Conservation (phyloP, 1,139 yeast genomes). For the Saccharomyces hybrid region DNA sequence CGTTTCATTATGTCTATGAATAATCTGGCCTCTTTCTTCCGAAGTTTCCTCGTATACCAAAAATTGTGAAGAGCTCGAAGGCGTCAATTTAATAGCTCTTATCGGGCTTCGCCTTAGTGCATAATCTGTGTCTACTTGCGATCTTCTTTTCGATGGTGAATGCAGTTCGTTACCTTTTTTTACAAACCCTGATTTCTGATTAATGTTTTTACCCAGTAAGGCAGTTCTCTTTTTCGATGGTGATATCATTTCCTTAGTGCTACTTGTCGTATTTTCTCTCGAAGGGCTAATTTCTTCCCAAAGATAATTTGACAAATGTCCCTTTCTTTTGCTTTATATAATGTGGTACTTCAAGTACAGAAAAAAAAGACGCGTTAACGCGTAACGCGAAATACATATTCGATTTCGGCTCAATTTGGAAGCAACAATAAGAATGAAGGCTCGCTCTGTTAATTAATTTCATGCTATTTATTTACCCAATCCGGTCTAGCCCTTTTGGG, state of each 20-base stretch:
- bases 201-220: not conserved
- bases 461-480: not conserved
- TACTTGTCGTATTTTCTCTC: not conserved
- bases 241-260: not conserved
- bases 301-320: not conserved
- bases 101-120: slow-evolving; percentile 16
- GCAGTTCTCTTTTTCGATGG: not conserved
- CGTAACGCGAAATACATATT: not conserved
- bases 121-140: slow-evolving; percentile 10
- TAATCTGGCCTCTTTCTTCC: slow-evolving; percentile 14
- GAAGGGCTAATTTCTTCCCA: not conserved
- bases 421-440: too few species aligned
- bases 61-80: slow-evolving; percentile 8
- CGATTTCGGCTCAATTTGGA: not conserved
- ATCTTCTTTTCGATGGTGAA: slow-evolving; percentile 12
- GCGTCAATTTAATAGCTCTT: slow-evolving; percentile 7
- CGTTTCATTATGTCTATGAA: slow-evolving; percentile 13
- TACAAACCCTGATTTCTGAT: not conserved
- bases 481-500: not conserved
- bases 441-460: too few species aligned
- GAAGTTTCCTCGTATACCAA: slow-evolving; percentile 18
- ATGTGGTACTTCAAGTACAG: not conserved
- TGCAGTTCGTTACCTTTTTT: not conserved
- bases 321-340: not conserved
- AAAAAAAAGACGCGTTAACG: not conserved